Evolutionary conservation across 257 asterid genomes (phyloP).

Genomic region (Nicotiana sylvestris): DNA sequence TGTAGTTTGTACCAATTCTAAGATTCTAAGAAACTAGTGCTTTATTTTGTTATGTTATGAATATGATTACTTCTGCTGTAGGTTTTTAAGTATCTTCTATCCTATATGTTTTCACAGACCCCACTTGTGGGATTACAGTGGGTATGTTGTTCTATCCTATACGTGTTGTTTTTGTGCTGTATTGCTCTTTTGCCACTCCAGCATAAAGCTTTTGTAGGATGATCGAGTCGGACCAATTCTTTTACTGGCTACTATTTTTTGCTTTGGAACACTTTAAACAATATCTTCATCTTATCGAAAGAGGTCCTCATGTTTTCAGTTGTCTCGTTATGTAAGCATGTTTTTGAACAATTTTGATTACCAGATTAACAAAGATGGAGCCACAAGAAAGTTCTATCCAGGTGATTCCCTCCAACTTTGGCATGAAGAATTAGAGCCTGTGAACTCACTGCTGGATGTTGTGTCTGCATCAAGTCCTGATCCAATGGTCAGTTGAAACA

Average conservation of each 20-base stretch:
- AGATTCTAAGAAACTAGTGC: not conserved
- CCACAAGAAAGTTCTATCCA: constrained; percentile 48
- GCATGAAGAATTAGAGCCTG: constrained; percentile 76
- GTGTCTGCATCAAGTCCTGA: constrained; percentile 43
- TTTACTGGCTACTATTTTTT: not conserved
- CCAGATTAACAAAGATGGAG: constrained; percentile 68
- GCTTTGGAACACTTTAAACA: not conserved
- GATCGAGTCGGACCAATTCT: not conserved
- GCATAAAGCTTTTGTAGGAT: not conserved
- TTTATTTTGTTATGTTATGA: not conserved
- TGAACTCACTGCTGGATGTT: constrained; percentile 55
- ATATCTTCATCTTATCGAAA: not conserved
- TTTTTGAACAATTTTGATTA: not conserved
- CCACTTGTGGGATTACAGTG: too few species aligned
- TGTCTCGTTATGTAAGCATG: not conserved
- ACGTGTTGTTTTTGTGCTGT: not conserved
- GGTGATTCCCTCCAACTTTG: constrained; percentile 63
- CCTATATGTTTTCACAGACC: not conserved
- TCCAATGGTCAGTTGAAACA: constrained; percentile 52
- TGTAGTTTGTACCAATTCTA: not conserved
- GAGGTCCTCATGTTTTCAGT: not conserved
- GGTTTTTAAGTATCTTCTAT: not conserved
- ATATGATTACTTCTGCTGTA: not conserved
- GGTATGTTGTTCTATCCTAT: not conserved
- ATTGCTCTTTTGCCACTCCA: not conserved